Conservation (phyloP, 2,329 filamentous ascomycete genomes). For the Cladosporium sp. region DNA sequence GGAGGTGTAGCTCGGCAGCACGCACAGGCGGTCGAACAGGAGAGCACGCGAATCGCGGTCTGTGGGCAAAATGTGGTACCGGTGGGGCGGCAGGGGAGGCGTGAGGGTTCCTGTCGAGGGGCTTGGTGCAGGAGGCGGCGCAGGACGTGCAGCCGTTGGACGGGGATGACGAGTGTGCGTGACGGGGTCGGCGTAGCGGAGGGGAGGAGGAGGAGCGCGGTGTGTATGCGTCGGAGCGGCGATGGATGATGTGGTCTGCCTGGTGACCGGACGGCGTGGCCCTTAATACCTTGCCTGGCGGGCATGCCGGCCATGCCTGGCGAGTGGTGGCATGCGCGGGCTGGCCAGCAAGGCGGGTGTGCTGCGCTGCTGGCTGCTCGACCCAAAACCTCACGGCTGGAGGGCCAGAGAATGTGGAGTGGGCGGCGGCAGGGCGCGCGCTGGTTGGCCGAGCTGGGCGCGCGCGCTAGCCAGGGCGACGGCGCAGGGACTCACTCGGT, state of each 20-base stretch:
- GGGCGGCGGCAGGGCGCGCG: not conserved
- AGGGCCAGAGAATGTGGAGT: slow-evolving; percentile 5
- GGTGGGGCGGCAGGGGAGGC: slow-evolving; percentile 18
- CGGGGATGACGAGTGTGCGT: slow-evolving; percentile 11
- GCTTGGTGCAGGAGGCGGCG: slow-evolving; percentile 14
- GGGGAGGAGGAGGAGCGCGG: not conserved
- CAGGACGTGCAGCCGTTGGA: slow-evolving; percentile 9
- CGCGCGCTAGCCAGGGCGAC: not conserved
- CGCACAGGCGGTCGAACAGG: slow-evolving; percentile 13
- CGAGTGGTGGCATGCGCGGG: not conserved
- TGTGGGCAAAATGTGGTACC: slow-evolving; percentile 21
- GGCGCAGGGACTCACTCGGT: not conserved
- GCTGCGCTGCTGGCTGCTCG: slow-evolving; percentile 1
- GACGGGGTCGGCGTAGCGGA: not conserved
- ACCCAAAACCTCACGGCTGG: slow-evolving; percentile 5
- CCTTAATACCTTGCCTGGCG: no score
- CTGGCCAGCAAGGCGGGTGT: slow-evolving; percentile 6
- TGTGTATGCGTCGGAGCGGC: no score
- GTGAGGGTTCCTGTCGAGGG: slow-evolving; percentile 15
- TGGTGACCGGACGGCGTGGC: no score
- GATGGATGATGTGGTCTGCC: not conserved
- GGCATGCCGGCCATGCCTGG: no score
- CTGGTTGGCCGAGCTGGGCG: not conserved
- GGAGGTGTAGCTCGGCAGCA: slow-evolving; percentile 3
- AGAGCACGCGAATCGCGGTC: slow-evolving; percentile 13